Conservation (phyloP, 1,139 yeast genomes). For the Nematodospora anomalae region DNA sequence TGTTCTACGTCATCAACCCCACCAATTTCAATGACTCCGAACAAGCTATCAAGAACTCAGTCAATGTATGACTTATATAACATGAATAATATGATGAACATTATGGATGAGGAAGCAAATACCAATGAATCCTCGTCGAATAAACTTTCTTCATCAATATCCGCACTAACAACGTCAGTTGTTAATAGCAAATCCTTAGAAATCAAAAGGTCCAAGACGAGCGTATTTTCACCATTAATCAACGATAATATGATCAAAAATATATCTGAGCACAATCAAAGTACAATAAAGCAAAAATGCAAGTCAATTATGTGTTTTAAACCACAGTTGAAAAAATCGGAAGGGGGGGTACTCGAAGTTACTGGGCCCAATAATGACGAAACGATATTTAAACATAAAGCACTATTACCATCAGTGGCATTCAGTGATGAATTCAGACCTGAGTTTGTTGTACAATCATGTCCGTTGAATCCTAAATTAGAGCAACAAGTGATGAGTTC, state of each 20-base stretch:
- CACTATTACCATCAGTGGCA: constrained; percentile 46
- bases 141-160: constrained; percentile 1
- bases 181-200: constrained; percentile 16
- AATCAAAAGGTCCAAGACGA: constrained; percentile 29
- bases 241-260: constrained; percentile 22
- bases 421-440: constrained; percentile 54
- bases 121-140: not conserved
- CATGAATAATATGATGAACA: constrained; percentile 8
- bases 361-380: not conserved
- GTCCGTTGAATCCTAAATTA: constrained; percentile 50
- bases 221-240: constrained; percentile 25
- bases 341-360: constrained; percentile 6
- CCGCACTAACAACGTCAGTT: not conserved
- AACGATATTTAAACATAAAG: constrained; percentile 20
- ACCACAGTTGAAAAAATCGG: constrained; percentile 6
- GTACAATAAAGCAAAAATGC: constrained; percentile 29
- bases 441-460: constrained; percentile 50
- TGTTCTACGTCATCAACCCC: not conserved
- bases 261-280: constrained; percentile 24
- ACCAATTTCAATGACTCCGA: constrained; percentile 17
- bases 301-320: constrained; percentile 26
- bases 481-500: constrained; percentile 52
- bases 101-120: constrained; percentile 12
- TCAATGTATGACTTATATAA: constrained; percentile 39
- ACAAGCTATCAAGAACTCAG: constrained; percentile 36